phyloP scores from a whole-genome alignment of 2,329 filamentous ascomycete species.

The Periconia sp. region DNA sequence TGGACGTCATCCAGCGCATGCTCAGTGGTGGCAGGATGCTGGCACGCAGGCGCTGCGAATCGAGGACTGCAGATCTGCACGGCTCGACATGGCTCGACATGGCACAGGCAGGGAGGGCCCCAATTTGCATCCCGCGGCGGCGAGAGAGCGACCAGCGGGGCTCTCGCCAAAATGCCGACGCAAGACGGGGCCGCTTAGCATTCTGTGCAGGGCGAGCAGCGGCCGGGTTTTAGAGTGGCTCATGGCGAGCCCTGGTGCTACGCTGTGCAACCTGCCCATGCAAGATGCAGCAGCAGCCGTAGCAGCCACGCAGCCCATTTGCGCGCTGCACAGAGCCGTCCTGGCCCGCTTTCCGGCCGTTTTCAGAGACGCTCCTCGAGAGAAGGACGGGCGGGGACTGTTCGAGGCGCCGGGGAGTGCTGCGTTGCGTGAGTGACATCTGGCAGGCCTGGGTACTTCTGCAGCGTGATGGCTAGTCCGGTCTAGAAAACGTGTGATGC shows the following conservation, averaged over 20 bases:
- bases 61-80: conserved; percentile 14
- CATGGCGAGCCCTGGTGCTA: conserved; percentile 8
- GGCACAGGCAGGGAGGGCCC: conserved; percentile 13
- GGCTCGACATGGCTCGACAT: conserved; percentile 11
- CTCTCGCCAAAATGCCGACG: no score
- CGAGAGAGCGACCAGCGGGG: no score
- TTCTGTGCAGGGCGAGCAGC: conserved; percentile 4
- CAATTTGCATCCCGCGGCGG: no score
- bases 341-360: no score
- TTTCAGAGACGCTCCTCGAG: no score
- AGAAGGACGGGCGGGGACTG: no score
- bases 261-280: conserved; percentile 3
- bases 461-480: conserved; percentile 17
- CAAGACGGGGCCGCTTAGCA: neutral
- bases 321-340: no score
- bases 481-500: conserved; percentile 20
- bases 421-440: conserved; percentile 15
- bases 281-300: no score
- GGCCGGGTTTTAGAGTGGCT: conserved; percentile 6
- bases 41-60: conserved; percentile 9
- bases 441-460: conserved; percentile 17
- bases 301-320: no score
- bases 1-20: conserved; percentile 8
- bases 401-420: neutral
- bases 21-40: conserved; percentile 2